Evolutionary conservation across 305 asterid species (phyloP), one percentile per base, ranked within the genome.

Genomic region (Plantago coronopus): DNA sequence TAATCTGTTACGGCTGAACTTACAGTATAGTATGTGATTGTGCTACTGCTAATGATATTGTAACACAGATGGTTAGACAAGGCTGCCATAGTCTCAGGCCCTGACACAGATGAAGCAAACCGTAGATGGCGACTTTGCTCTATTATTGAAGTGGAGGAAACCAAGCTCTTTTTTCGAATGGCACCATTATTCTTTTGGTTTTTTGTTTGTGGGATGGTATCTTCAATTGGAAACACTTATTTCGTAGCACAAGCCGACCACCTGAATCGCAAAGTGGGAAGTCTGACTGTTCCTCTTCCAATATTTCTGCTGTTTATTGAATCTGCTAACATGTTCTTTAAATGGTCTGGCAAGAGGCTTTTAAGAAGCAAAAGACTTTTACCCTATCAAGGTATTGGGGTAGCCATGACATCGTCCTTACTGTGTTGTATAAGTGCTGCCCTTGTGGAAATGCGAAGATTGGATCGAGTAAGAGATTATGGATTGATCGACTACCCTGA

Each of bases 351-450:
- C 10, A 11, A 47, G 51, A 3, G 0, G 6, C 20, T n/a, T 17
- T 47, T 47, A 7, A 7, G 17, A 1, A 0, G 6, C 9, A n/a
- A 17, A 27, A 1, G 67, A 61, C 82, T 31, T 31, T 31, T 7
- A 2, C 87, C 2, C 17, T 68, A 4, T 5, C 74, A 31, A 0
- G 86, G 81, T 25, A 67, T 83, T 13, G 57, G 48, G 0, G 13
- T 74, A 0, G 74, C 83, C 0, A 78, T 79, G 67, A 50, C 75
- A 13, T 70, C 71, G 1, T 69, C 82, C 1, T 53, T 74, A 12
- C 54, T 85, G 1, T 78, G 89, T 27, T 80, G 83, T 72, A 68
- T 79, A 6, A 72, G 63, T 0, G 78, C 88, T 20, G 76, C 86
- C 5, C 49, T 46, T 57, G 81, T 81, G 2, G 93, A 81, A 65